Evolutionary conservation across 148 eudicot genomes (phyloP), one percentile per base, ranked within the genome.

Genomic region (Limonium bicolor): DNA sequence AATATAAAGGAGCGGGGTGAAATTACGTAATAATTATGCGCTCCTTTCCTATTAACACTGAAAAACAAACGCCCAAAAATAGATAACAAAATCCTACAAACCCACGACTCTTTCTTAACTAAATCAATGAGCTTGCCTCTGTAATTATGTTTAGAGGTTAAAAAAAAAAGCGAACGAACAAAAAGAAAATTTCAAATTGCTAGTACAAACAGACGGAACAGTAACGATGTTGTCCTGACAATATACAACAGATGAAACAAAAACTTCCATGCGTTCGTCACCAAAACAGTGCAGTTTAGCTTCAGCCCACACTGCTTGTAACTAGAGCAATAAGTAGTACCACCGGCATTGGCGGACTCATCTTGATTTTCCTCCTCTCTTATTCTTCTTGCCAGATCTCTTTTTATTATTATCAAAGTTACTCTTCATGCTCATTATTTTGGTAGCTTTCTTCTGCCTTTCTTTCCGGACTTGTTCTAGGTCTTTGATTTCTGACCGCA

Each of bases 381-480:
- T 51, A 41, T 69, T 77, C 8, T 49, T 66, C 36, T 72, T 78
- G 16, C 78, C 80, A 27, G 55, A 73, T 32, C 77, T 79, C 41
- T 72, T 81, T 14, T 85, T 77, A 50, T 72, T 65, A 50, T 43
- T 43, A 10, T 31, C 48, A 10, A 72, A 48, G 53, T 80, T 82
- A 56, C 62, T 70, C 77, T 88, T 88, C 33, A 72, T 16, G 18
- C 66, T 51, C 1, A 86, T 65, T 55, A 47, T 50, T 35, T 63
- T 64, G 57, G 54, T 65, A 18, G 88, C 85, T 56, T 83, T 88
- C 58, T 66, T 78, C 55, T 83, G 84, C 62, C 94, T 77, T 49
- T 74, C 83, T 62, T 83, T 88, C 22, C 90, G 71, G 61, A 88
- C 83, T 60, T 88, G 96, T 16, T 88, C 94, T 4, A 59, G 49